Evolutionary conservation across 2,329 filamentous ascomycete genomes (phyloP).

Genomic region (Colletotrichum nymphaeae): DNA sequence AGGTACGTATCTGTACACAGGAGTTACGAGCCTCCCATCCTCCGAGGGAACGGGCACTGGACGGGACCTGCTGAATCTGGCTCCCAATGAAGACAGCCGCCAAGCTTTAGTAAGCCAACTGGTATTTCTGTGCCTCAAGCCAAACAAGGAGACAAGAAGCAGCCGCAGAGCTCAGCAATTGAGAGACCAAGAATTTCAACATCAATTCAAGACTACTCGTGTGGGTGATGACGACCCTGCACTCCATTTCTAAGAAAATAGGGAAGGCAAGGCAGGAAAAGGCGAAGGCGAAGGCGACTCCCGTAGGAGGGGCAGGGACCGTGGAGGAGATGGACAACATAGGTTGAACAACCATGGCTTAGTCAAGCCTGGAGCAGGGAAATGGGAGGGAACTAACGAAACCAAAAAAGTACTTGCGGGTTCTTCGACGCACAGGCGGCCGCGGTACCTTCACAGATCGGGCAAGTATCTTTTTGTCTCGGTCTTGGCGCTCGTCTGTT

Average conservation of each 20-base stretch:
- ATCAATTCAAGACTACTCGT: too few species aligned
- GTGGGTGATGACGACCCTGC: too few species aligned
- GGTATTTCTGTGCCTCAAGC: background rate
- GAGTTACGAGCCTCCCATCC: background rate
- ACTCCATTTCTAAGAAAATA: too few species aligned
- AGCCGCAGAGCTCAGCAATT: too few species aligned
- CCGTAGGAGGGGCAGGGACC: background rate
- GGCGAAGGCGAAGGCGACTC: background rate
- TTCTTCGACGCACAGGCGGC: constrained; percentile 29
- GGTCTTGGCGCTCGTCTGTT: background rate
- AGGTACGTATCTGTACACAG: background rate
- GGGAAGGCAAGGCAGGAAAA: background rate
- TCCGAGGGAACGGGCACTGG: background rate
- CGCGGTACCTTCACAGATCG: constrained; percentile 22
- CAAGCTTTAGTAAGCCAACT: background rate
- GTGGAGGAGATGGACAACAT: too few species aligned
- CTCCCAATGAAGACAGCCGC: background rate
- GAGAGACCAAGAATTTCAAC: too few species aligned
- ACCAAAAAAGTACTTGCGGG: constrained; percentile 16
- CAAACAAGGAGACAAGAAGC: too few species aligned
- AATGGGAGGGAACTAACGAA: background rate
- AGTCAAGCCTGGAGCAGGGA: background rate
- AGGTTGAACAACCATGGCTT: background rate
- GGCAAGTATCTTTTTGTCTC: constrained; percentile 11
- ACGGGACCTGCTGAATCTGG: background rate